Percentiles rank a stretch among this genome's conserved stretches.
phyloP scores from a whole-genome alignment of 2,329 filamentous ascomycete species.

The Fonsecaea nubica region DNA sequence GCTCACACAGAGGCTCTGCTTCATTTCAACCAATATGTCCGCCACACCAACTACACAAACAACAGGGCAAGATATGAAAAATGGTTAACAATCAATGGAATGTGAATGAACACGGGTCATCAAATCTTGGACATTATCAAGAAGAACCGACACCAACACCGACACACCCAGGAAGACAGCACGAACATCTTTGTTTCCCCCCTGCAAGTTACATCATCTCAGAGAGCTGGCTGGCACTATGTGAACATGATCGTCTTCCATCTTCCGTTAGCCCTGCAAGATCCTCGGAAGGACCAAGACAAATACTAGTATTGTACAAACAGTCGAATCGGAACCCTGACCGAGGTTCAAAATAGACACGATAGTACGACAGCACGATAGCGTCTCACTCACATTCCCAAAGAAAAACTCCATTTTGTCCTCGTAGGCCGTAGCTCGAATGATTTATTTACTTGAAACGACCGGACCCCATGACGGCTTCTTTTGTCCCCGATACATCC shows the following conservation, averaged over 20 bases:
- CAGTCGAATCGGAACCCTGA: neutral
- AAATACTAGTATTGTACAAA: neutral
- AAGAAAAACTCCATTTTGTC: neutral
- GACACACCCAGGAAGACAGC: neutral
- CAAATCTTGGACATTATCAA: neutral
- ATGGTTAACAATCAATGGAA: neutral
- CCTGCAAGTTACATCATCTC: neutral
- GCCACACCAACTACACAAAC: too few relatives aligned
- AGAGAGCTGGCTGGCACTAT: neutral
- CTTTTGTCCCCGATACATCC: too few relatives aligned
- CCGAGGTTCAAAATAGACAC: neutral
- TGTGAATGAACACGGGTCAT: too few relatives aligned
- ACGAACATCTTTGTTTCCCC: neutral
- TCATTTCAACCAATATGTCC: too few relatives aligned
- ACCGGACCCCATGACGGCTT: too few relatives aligned
- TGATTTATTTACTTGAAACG: too few relatives aligned
- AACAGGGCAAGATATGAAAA: neutral
- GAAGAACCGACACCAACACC: neutral
- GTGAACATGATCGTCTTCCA: neutral
- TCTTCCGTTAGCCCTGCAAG: neutral
- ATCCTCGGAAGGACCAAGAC: neutral
- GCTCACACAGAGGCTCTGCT: too few relatives aligned
- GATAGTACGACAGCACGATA: neutral
- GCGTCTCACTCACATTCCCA: neutral
- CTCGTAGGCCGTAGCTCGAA: too few relatives aligned